These are phyloP conservation scores for Amanita exitialis DNA, from an alignment of 768 basidiomycete species.

Conservation along the genomic window DNA sequence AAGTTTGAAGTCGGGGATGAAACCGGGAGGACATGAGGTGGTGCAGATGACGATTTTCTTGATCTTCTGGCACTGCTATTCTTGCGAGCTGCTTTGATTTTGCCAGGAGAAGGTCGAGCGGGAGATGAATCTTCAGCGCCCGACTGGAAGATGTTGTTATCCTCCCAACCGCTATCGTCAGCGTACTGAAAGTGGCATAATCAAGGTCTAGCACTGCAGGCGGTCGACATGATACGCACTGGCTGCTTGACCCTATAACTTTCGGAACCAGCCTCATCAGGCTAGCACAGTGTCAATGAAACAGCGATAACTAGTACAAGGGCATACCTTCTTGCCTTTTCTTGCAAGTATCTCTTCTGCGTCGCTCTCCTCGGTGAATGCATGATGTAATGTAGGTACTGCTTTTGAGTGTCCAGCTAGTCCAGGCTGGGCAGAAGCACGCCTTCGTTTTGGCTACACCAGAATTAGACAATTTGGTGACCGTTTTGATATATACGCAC, in stretches of 20 bases:
- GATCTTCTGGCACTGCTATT: slow-evolving; percentile 35
- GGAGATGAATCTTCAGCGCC: slow-evolving; percentile 87
- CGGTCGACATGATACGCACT: slow-evolving; percentile 14
- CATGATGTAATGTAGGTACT: slow-evolving; percentile 27
- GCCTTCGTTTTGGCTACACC: slow-evolving; percentile 61
- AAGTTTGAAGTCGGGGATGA: slow-evolving; percentile 27
- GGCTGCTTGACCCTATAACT: slow-evolving; percentile 46
- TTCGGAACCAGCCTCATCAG: slow-evolving; percentile 39
- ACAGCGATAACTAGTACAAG: neutral
- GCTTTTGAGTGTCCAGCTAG: slow-evolving; percentile 39
- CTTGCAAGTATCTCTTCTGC: slow-evolving; percentile 55
- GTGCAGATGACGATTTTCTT: slow-evolving; percentile 66
- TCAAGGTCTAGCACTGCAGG: neutral
- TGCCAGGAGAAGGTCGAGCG: slow-evolving; percentile 45
- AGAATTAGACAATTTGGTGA: slow-evolving; percentile 9
- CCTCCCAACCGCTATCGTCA: slow-evolving; percentile 84
- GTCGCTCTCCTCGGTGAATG: slow-evolving; percentile 65
- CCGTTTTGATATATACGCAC: slow-evolving; percentile 28
- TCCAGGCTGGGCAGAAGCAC: slow-evolving; percentile 70
- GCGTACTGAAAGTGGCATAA: slow-evolving; percentile 11
- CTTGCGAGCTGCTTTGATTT: slow-evolving; percentile 31
- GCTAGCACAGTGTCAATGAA: slow-evolving; percentile 18
- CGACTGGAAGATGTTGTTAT: slow-evolving; percentile 85
- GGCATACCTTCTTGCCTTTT: slow-evolving; percentile 53
- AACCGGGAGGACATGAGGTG: slow-evolving; percentile 42